Percentiles rank a stretch among this genome's conserved stretches.
Conservation (phyloP, 495 filamentous ascomycete species). For the Thermochaetoides thermophila region DNA sequence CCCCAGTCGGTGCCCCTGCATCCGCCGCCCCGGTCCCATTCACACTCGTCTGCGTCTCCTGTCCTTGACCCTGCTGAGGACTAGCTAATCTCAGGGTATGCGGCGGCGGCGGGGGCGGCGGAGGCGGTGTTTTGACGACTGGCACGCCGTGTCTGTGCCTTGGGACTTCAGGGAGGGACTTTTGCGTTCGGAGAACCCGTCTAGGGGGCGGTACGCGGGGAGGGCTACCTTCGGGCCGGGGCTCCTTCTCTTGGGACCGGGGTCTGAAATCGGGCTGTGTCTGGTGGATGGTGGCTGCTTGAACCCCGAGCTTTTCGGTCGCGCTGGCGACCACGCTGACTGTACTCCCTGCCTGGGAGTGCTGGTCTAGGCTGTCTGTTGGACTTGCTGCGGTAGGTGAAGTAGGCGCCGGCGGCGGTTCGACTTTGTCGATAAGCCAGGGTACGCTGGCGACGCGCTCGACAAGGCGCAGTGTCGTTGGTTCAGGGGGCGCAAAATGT, state of each 20-base stretch:
- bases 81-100: no score
- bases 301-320: conserved; percentile 70
- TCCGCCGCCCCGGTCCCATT: conserved; percentile 15
- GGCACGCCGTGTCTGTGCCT: conserved; percentile 34
- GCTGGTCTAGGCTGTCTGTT: conserved; percentile 35
- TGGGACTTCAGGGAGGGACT: conserved; percentile 31
- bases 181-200: conserved; percentile 21
- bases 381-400: conserved; percentile 3
- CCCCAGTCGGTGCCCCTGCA: no score
- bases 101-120: no score
- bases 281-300: conserved; percentile 58
- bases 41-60: no score
- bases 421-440: conserved; percentile 55
- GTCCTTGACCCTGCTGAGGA: no score
- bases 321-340: conserved; percentile 64
- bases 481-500: conserved; percentile 84
- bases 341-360: conserved; percentile 33
- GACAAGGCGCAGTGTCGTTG: conserved; percentile 75
- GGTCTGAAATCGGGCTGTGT: no score
- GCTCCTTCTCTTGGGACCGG: neutral
- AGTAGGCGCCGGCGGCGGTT: conserved; percentile 17
- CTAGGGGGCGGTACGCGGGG: conserved; percentile 9
- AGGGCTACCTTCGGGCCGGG: conserved; percentile 5
- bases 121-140: no score
- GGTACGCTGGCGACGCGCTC: conserved; percentile 66